Conservation (phyloP, 1,139 yeast species). For the Geotrichum histeridarum region DNA sequence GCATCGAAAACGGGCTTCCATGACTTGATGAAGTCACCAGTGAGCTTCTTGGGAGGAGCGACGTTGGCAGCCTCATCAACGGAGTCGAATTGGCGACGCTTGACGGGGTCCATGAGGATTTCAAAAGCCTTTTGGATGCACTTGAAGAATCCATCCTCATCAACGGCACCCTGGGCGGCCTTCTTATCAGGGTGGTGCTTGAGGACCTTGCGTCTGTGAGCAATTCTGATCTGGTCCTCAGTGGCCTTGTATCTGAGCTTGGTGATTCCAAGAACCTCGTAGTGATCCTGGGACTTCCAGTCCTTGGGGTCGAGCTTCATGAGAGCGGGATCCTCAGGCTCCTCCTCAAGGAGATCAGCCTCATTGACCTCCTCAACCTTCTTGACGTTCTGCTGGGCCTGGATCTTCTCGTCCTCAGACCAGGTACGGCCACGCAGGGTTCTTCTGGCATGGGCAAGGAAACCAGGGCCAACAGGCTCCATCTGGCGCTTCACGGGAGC, state of each 20-base stretch:
- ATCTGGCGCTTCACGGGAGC: constrained; percentile 77
- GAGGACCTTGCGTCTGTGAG: constrained; percentile 94
- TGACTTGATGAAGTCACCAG: constrained; percentile 72
- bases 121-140: constrained; percentile 96
- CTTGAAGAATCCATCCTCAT: constrained; percentile 96
- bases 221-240: constrained; percentile 89
- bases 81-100: constrained; percentile 91
- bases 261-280: constrained; percentile 91
- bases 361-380: constrained; percentile 63
- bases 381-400: constrained; percentile 84
- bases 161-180: constrained; percentile 81
- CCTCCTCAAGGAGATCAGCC: constrained; percentile 70
- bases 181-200: constrained; percentile 98
- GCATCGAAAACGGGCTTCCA: constrained; percentile 91
- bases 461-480: constrained; percentile 95
- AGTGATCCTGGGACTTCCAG: constrained; percentile 95
- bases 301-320: constrained; percentile 92
- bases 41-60: constrained; percentile 59
- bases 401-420: constrained; percentile 93
- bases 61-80: constrained; percentile 88
- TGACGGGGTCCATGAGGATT: constrained; percentile 74
- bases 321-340: constrained; percentile 65
- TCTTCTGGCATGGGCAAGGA: constrained; percentile 95
- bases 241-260: constrained; percentile 88
- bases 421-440: constrained; percentile 95